phyloP scores from a whole-genome alignment of 768 basidiomycete species.

The Suillus alpinus region DNA sequence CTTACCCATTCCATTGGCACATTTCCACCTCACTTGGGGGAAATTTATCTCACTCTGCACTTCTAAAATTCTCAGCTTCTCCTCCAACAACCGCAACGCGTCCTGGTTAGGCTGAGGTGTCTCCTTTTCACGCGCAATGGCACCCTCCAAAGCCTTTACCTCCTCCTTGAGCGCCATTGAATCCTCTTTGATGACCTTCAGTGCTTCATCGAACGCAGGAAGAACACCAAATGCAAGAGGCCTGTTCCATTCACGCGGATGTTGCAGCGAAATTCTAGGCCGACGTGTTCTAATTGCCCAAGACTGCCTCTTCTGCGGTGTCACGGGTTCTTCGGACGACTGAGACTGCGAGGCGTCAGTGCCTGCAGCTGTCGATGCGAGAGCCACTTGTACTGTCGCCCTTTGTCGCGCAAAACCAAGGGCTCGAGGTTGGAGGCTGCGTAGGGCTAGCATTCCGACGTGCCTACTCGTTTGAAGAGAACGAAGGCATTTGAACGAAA shows the following conservation, averaged over 20 bases:
- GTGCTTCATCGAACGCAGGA: slow-evolving; percentile 83
- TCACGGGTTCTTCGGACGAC: slow-evolving; percentile 1
- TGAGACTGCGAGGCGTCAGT: slow-evolving; percentile 1
- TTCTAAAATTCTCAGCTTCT: slow-evolving; percentile 59
- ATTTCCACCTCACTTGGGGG: slow-evolving; percentile 79
- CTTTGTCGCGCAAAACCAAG: slow-evolving; percentile 10
- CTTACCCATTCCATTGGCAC: slow-evolving; percentile 76
- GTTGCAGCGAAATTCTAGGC: slow-evolving; percentile 48
- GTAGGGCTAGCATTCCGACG: slow-evolving; percentile 16
- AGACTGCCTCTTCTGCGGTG: slow-evolving; percentile 3
- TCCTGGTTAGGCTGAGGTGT: slow-evolving; percentile 30
- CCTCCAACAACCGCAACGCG: slow-evolving; percentile 42
- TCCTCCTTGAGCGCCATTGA: slow-evolving; percentile 42
- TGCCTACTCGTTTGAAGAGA: not conserved
- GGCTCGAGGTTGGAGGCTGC: slow-evolving; percentile 10
- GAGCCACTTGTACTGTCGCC: slow-evolving; percentile 6
- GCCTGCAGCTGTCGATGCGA: slow-evolving; percentile 5
- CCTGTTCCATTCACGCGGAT: slow-evolving; percentile 61
- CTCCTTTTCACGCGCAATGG: slow-evolving; percentile 18
- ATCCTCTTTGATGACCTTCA: slow-evolving; percentile 67
- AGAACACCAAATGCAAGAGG: slow-evolving; percentile 61
- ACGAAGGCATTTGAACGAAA: not conserved
- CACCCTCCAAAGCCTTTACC: slow-evolving; percentile 19
- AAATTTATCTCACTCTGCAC: slow-evolving; percentile 82
- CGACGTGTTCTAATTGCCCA: slow-evolving; percentile 35